A percentile compares a stretch with the other conserved stretches of the same genome.
Evolutionary conservation across 495 filamentous ascomycete species (phyloP).

Genomic region (Talaromyces adpressus): DNA sequence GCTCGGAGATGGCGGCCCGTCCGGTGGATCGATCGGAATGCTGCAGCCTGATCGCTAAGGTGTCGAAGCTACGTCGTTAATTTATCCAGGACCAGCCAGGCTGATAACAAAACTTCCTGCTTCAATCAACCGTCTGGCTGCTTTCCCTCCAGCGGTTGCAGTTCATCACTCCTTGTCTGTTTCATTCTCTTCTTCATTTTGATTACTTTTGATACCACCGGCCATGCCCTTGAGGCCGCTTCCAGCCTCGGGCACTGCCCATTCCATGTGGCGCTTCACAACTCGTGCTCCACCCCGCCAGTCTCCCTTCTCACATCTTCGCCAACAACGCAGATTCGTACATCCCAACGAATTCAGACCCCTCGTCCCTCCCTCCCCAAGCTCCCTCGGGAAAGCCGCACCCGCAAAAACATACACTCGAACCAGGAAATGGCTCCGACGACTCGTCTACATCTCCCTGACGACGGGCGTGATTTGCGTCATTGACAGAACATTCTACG

Average conservation of each 20-base stretch:
- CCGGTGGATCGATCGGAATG: not conserved
- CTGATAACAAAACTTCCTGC: not conserved
- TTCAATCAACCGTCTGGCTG: not conserved
- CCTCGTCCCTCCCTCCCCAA: slow-evolving; percentile 74
- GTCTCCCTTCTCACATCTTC: not conserved
- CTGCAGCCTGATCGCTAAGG: not conserved
- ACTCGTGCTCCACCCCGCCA: not conserved
- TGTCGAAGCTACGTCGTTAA: not conserved
- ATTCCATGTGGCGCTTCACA: not conserved
- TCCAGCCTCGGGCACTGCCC: not conserved
- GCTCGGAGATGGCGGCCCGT: not conserved
- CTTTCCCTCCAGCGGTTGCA: not conserved
- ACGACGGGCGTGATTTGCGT: slow-evolving; percentile 54
- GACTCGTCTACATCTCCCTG: slow-evolving; percentile 57
- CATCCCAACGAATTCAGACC: slow-evolving; percentile 45
- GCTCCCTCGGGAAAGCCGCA: slow-evolving; percentile 67
- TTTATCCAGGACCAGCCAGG: not conserved
- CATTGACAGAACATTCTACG: slow-evolving; percentile 67
- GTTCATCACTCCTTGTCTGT: not conserved
- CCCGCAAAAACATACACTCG: slow-evolving; percentile 57
- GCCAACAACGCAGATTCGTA: slow-evolving; percentile 6
- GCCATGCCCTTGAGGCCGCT: not conserved
- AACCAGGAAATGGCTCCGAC: slow-evolving; percentile 66
- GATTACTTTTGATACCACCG: not conserved
- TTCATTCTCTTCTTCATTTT: not conserved